Evolutionary conservation across 2,329 filamentous ascomycete species (phyloP), one percentile per base, ranked within the genome.

Genomic region (Cercospora beticola): DNA sequence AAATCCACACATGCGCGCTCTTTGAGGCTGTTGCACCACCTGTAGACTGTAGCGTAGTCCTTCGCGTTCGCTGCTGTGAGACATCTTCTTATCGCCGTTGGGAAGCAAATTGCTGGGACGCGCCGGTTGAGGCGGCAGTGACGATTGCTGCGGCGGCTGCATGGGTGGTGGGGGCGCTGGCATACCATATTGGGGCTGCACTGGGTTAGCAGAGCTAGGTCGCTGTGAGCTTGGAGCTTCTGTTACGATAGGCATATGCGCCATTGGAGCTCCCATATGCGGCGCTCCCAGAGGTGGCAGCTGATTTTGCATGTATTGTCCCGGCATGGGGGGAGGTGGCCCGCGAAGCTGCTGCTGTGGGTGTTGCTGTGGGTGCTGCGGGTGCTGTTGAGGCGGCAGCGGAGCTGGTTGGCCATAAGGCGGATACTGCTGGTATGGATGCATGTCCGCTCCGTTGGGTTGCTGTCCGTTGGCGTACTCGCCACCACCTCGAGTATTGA

Each of bases 1-100:
- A 82, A 98, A 99, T 7, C 95, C 95, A 83, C 95, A 99, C 95
- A 98, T 98, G 70, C 95, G 92, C 73, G 95, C 95, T 75, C 95
- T 89, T 75, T 92, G 86, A 62, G 95, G 95, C 80, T 98, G 93
- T 82, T 99, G 95, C 73, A 92, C 89, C 69, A 97, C 92, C 57
- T 72, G 59, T 16, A 78, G 69, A n/a, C 70, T 69, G 69, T 76
- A 78, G 28, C 63, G 68, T 62, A 76, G 74, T 12, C 72, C 70
- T 21, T 72, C 65, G 43, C 70, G 58, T 40, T 63, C 62, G 10
- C 59, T 65, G 60, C 63, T 66, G 5, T 62, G 65, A 4, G 63
- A 68, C 70, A 72, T 69, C 61, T 70, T 70, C 61, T 71, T 72
- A 16, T 71, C 68, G 36, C 62, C 66, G 16, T 69, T 60, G 36